Conservation (phyloP, 1,284 basidiomycete genomes). For the Ustilago bromivora region DNA sequence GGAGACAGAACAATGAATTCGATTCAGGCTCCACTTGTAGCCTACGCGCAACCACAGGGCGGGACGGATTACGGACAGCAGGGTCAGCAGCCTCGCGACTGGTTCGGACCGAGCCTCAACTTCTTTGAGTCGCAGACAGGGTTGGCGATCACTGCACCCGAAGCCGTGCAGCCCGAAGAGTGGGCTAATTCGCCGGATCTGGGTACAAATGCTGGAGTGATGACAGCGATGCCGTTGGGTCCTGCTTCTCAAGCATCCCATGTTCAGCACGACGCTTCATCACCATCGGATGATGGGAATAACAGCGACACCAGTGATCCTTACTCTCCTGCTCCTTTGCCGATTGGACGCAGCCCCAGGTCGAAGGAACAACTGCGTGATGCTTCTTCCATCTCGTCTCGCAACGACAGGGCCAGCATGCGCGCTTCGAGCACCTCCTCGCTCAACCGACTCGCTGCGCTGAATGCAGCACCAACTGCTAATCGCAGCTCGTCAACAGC, state of each 20-base stretch:
- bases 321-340: slow-evolving; percentile 37
- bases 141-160: slow-evolving; percentile 29
- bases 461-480: slow-evolving; percentile 6
- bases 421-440: slow-evolving; percentile 30
- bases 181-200: slow-evolving; percentile 9
- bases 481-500: slow-evolving; percentile 6
- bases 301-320: slow-evolving; percentile 31
- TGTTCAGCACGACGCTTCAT: slow-evolving; percentile 27
- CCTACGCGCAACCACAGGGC: background rate
- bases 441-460: slow-evolving; percentile 25
- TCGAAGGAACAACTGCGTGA: slow-evolving; percentile 37
- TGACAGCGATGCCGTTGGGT: background rate
- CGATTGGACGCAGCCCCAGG: slow-evolving; percentile 36
- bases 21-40: background rate
- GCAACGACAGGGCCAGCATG: slow-evolving; percentile 25
- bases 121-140: slow-evolving; percentile 32
- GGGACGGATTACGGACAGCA: slow-evolving; percentile 2
- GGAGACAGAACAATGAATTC: slow-evolving; percentile 2
- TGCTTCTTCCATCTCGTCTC: slow-evolving; percentile 28
- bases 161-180: slow-evolving; percentile 32
- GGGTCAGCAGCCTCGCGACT: slow-evolving; percentile 15
- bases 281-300: slow-evolving; percentile 18
- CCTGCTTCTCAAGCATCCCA: slow-evolving; percentile 9
- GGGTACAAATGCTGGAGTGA: background rate
- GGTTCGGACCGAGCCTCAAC: slow-evolving; percentile 7